Evolutionary conservation across 768 basidiomycete genomes (phyloP).

Genomic region (Suillus luteus): DNA sequence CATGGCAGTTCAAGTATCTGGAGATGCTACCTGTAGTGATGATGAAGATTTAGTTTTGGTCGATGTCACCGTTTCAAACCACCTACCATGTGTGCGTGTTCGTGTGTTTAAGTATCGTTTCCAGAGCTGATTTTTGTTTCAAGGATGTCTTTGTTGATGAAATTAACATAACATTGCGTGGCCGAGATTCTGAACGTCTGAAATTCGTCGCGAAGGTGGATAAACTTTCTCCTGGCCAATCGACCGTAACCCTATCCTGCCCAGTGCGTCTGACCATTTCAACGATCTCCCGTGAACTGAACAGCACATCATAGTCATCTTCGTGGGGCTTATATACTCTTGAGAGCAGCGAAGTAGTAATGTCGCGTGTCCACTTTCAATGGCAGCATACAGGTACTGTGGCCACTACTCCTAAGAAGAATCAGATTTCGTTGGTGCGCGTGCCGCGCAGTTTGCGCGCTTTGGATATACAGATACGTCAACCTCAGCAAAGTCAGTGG

Average conservation of each 20-base stretch:
- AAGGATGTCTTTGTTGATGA: constrained; percentile 66
- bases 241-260: constrained; percentile 61
- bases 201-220: constrained; percentile 49
- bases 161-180: constrained; percentile 59
- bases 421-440: constrained; percentile 48
- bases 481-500: constrained; percentile 45
- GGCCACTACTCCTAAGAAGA: constrained; percentile 27
- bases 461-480: constrained; percentile 62
- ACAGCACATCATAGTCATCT: constrained; percentile 53
- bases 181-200: constrained; percentile 63
- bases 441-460: constrained; percentile 65
- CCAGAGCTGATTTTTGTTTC: constrained; percentile 14
- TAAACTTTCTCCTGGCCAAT: constrained; percentile 59
- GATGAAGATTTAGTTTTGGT: constrained; percentile 68
- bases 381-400: constrained; percentile 50
- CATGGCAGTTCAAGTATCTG: constrained; percentile 52
- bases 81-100: constrained; percentile 71
- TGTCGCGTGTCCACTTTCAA: constrained; percentile 66
- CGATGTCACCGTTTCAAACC: constrained; percentile 61
- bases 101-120: neutral
- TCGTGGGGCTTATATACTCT: constrained; percentile 68
- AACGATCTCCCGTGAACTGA: constrained; percentile 10
- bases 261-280: constrained; percentile 51
- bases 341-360: constrained; percentile 66
- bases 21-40: constrained; percentile 52